Conservation (phyloP, 2,329 filamentous ascomycete genomes). For the Penicillium sp. region DNA sequence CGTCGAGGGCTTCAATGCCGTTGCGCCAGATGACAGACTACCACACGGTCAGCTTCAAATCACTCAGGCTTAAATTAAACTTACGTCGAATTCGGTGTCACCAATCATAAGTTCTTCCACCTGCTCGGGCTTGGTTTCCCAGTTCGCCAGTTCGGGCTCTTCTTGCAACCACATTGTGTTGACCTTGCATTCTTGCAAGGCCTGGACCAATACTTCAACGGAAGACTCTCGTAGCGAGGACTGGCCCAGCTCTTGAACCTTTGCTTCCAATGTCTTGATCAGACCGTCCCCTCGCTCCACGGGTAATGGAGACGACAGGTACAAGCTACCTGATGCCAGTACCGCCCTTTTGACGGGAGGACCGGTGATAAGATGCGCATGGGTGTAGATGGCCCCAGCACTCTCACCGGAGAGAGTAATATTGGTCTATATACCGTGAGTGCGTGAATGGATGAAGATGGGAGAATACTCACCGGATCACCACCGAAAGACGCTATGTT, state of each 20-base stretch:
- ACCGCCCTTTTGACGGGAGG: conserved; percentile 36
- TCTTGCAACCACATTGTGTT: conserved; percentile 46
- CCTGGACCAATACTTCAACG: conserved; percentile 32
- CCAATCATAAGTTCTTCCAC: conserved; percentile 43
- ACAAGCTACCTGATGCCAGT: conserved; percentile 44
- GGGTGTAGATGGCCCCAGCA: conserved; percentile 47
- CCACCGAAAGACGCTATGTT: conserved; percentile 44
- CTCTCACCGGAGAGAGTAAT: conserved; percentile 49
- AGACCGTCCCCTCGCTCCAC: conserved; percentile 31
- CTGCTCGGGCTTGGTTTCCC: conserved; percentile 36
- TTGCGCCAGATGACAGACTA: conserved; percentile 48
- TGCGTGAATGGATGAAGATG: not conserved
- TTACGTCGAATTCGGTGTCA: conserved; percentile 46
- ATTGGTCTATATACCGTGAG: conserved; percentile 26
- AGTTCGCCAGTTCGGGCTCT: conserved; percentile 37
- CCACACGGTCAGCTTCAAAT: not conserved
- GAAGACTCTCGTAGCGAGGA: conserved; percentile 32
- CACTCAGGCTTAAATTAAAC: not conserved
- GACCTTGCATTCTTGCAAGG: conserved; percentile 37
- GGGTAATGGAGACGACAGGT: conserved; percentile 45
- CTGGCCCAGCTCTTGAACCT: conserved; percentile 27
- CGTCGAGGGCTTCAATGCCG: conserved; percentile 40
- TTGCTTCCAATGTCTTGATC: conserved; percentile 29
- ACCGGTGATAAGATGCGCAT: conserved; percentile 42
- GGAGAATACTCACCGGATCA: conserved; percentile 30